Conservation (phyloP, 169 alveolate species). For the Blepharisma undulans region DNA sequence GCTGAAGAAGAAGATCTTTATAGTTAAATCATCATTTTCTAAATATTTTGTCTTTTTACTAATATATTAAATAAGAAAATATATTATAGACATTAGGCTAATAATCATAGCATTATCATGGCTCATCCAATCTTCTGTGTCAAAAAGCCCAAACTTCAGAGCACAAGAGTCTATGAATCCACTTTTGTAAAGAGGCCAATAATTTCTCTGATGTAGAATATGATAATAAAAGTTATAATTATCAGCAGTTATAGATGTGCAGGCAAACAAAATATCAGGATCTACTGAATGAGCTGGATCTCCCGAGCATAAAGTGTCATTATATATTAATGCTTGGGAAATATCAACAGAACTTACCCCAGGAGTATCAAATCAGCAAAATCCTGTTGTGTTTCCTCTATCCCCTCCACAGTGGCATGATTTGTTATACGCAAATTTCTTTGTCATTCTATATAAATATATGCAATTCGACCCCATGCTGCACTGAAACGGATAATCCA, state of each 20-base stretch:
- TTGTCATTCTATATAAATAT: not conserved
- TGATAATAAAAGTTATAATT: not conserved
- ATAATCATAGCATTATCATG: not conserved
- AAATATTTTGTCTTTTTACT: too few relatives aligned
- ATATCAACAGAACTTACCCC: not conserved
- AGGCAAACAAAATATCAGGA: not conserved
- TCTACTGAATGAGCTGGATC: not conserved
- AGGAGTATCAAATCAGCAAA: not conserved
- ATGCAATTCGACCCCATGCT: not conserved
- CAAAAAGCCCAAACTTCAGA: not conserved
- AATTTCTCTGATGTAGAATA: not conserved
- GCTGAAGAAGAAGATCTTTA: conserved; percentile 38
- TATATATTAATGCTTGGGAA: not conserved
- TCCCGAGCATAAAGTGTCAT: not conserved
- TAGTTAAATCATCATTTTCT: not conserved
- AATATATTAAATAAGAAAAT: too few relatives aligned
- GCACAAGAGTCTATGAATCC: not conserved
- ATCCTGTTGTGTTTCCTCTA: not conserved
- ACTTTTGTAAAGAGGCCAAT: not conserved
- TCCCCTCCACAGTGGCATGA: not conserved
- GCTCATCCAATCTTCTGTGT: not conserved
- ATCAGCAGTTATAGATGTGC: not conserved
- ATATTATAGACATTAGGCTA: not conserved
- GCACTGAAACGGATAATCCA: not conserved
- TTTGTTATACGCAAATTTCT: not conserved